A percentile compares a stretch with the other conserved stretches of the same genome.
These are phyloP conservation scores for Penicillium parvum DNA, from an alignment of 495 filamentous ascomycete species.

Conservation along the genomic window DNA sequence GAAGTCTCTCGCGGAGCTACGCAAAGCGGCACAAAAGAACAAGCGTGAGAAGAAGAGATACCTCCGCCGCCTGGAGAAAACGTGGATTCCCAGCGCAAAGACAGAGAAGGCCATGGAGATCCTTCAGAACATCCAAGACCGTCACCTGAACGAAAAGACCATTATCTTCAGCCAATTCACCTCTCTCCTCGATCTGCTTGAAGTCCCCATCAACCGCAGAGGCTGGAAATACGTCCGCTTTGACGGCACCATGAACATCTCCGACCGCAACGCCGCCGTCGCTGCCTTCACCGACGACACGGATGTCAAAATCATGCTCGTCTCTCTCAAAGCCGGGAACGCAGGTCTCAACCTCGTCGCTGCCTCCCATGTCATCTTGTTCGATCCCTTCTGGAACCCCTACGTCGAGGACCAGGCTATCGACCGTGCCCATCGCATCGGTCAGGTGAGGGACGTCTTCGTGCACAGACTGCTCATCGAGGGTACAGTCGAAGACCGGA, in stretches of 20 bases:
- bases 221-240: conserved; percentile 69
- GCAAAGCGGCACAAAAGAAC: conserved; percentile 40
- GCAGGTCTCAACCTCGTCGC: conserved; percentile 83
- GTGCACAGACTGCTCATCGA: conserved; percentile 77
- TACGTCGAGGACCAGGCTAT: conserved; percentile 94
- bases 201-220: conserved; percentile 71
- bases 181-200: conserved; percentile 83
- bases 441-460: conserved; percentile 68
- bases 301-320: conserved; percentile 70
- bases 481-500: conserved; percentile 86
- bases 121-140: conserved; percentile 47
- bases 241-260: conserved; percentile 76
- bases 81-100: conserved; percentile 73
- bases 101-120: conserved; percentile 71
- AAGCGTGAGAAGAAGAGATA: conserved; percentile 54
- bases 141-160: conserved; percentile 62
- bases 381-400: conserved; percentile 97
- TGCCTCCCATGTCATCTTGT: conserved; percentile 84
- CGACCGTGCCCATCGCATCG: conserved; percentile 88
- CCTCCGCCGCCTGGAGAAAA: conserved; percentile 57
- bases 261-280: conserved; percentile 66
- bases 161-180: conserved; percentile 95
- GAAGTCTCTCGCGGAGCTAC: conserved; percentile 41
- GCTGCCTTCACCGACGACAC: conserved; percentile 64
- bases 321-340: conserved; percentile 89